Percentiles rank a stretch among this genome's conserved stretches.
Evolutionary conservation across 345 rosid genomes (phyloP).

Genomic region (Brassica cretica): DNA sequence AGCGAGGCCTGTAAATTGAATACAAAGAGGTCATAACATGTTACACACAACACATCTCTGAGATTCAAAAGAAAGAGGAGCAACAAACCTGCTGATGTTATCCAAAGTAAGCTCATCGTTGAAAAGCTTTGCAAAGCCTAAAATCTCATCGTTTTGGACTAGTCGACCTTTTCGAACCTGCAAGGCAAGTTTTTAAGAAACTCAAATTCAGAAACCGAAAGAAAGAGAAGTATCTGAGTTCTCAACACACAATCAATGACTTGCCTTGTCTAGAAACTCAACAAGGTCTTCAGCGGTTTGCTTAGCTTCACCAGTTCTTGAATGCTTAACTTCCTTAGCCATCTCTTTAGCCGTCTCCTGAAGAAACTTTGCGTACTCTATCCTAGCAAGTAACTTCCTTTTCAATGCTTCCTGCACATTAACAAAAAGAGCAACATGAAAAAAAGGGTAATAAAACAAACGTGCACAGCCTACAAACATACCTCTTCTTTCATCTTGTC

Average conservation of each 20-base stretch:
- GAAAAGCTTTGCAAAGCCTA: slow-evolving; percentile 74
- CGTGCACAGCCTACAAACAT: background rate
- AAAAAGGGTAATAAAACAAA: background rate
- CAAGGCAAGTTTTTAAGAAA: background rate
- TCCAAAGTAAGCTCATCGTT: slow-evolving; percentile 77
- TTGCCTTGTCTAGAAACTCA: slow-evolving; percentile 60
- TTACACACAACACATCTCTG: background rate
- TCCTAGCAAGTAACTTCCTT: slow-evolving; percentile 63
- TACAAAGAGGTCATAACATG: slow-evolving; percentile 1
- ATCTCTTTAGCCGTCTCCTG: slow-evolving; percentile 88
- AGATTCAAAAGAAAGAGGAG: slow-evolving; percentile 2
- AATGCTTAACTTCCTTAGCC: slow-evolving; percentile 87
- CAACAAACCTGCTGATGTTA: slow-evolving; percentile 66
- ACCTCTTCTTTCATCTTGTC: slow-evolving; percentile 87
- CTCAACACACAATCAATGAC: slow-evolving; percentile 15
- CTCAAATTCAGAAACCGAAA: background rate
- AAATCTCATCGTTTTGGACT: slow-evolving; percentile 66
- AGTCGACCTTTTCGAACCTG: slow-evolving; percentile 68
- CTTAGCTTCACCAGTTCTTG: slow-evolving; percentile 70
- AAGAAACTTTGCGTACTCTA: slow-evolving; percentile 78
- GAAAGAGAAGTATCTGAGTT: background rate
- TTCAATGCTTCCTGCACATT: slow-evolving; percentile 66
- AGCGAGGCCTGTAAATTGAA: slow-evolving; percentile 53
- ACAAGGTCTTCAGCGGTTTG: slow-evolving; percentile 72
- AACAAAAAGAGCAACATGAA: slow-evolving; percentile 22